A percentile compares a stretch with the other conserved stretches of the same genome.
These are phyloP conservation scores for Xylaria sp. DNA, from an alignment of 2,329 filamentous ascomycete genomes.

Conservation along the genomic window DNA sequence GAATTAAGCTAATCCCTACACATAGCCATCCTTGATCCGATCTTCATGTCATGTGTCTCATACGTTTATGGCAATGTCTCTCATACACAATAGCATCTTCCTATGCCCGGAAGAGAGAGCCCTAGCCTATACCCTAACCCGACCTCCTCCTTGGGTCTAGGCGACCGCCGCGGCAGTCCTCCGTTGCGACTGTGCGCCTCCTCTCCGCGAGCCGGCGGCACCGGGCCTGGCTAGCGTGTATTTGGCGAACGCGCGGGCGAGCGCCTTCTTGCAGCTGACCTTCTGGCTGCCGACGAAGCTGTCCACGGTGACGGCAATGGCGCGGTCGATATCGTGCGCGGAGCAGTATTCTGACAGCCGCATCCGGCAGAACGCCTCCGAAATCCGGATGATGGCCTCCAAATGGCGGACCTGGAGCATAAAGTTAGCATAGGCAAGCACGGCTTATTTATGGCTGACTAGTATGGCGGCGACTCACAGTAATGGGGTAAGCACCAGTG, in stretches of 20 bases:
- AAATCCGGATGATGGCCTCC: conserved; percentile 95
- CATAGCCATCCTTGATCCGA: neutral
- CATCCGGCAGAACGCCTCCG: conserved; percentile 96
- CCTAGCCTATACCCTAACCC: neutral
- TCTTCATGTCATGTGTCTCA: conserved; percentile 1
- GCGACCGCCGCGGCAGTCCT: conserved; percentile 26
- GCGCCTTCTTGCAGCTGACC: conserved; percentile 94
- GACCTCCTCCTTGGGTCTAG: conserved; percentile 8
- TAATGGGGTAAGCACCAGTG: conserved; percentile 96
- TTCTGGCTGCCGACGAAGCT: conserved; percentile 97
- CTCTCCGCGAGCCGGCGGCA: conserved; percentile 23
- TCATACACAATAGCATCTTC: neutral
- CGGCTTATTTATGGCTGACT: neutral
- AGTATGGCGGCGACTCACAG: conserved; percentile 62
- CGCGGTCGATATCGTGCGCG: conserved; percentile 88
- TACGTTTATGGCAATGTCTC: neutral
- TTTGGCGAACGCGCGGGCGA: conserved; percentile 93
- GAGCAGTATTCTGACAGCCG: conserved; percentile 95
- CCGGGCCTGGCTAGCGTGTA: conserved; percentile 68
- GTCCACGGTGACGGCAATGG: conserved; percentile 94
- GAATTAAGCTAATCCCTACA: conserved; percentile 10
- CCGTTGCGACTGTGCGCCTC: conserved; percentile 27
- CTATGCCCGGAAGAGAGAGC: neutral
- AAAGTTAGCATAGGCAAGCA: conserved; percentile 22
- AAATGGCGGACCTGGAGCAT: conserved; percentile 81